A percentile compares a stretch with the other conserved stretches of the same genome.
phyloP scores from a whole-genome alignment of 805 yeast genomes.

The Candida ortonii region DNA sequence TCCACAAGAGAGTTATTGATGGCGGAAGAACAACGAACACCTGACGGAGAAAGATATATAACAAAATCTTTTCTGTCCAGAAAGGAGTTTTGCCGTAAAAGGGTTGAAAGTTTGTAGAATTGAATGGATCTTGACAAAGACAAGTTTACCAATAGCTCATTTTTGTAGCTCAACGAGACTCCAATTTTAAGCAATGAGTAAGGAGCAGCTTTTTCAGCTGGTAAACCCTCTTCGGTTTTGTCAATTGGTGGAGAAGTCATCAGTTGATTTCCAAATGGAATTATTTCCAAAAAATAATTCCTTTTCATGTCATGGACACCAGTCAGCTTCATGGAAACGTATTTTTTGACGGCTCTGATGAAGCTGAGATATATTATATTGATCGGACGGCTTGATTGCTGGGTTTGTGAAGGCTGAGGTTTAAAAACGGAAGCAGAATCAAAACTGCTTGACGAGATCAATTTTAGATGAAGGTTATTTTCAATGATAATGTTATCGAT shows the following conservation, averaged over 20 bases:
- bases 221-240: conserved; percentile 8
- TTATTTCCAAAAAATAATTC: conserved; percentile 33
- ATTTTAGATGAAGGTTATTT: conserved; percentile 23
- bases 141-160: conserved; percentile 41
- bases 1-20: conserved; percentile 32
- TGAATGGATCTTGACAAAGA: conserved; percentile 18
- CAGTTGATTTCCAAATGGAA: conserved; percentile 52
- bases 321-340: conserved; percentile 30
- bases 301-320: conserved; percentile 20
- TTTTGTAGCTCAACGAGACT: conserved; percentile 45
- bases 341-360: conserved; percentile 47
- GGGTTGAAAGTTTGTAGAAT: conserved; percentile 22
- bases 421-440: conserved; percentile 28
- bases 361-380: conserved; percentile 43
- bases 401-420: conserved; percentile 10
- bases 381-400: conserved; percentile 25
- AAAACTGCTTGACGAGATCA: conserved; percentile 28
- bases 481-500: conserved; percentile 31
- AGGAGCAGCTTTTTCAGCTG: not conserved
- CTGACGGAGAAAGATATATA: conserved; percentile 53
- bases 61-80: conserved; percentile 34
- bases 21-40: conserved; percentile 46
- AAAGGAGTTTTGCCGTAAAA: conserved; percentile 15
- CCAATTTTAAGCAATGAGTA: conserved; percentile 41
- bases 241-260: conserved; percentile 28